Percentiles rank a stretch among this genome's conserved stretches.
Evolutionary conservation across 1,284 basidiomycete species (phyloP).

Genomic region (Coniferiporia weirii): DNA sequence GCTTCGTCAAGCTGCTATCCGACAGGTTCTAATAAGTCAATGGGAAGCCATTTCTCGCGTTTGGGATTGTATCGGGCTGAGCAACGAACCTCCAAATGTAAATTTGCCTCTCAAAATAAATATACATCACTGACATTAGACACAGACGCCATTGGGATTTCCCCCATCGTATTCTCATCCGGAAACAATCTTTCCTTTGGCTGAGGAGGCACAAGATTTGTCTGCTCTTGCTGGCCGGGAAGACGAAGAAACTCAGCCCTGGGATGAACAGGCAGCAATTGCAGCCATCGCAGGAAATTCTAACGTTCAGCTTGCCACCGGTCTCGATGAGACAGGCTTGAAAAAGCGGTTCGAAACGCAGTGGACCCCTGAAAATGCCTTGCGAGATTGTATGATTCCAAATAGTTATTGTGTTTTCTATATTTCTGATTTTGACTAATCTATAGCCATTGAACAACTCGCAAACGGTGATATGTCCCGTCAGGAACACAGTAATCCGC

Average conservation of each 20-base stretch:
- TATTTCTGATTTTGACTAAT: background rate
- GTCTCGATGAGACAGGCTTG: constrained; percentile 54
- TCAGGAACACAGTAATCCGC: constrained; percentile 61
- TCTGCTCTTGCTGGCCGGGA: background rate
- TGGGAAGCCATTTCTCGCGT: constrained; percentile 39
- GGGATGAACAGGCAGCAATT: constrained; percentile 49
- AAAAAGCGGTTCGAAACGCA: constrained; percentile 44
- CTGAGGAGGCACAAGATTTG: constrained; percentile 30
- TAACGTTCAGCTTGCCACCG: constrained; percentile 57
- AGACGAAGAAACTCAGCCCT: background rate
- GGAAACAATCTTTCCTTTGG: constrained; percentile 33
- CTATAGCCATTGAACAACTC: constrained; percentile 54
- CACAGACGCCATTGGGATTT: background rate
- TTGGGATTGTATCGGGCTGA: constrained; percentile 58
- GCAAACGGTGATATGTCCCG: constrained; percentile 53
- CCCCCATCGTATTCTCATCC: constrained; percentile 16
- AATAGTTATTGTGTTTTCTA: background rate
- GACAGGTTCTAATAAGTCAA: constrained; percentile 63
- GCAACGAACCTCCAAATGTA: constrained; percentile 52
- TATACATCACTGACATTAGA: background rate
- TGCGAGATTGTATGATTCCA: constrained; percentile 62
- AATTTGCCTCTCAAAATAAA: constrained; percentile 9
- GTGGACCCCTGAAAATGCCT: constrained; percentile 75
- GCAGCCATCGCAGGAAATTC: constrained; percentile 44
- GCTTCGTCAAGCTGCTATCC: constrained; percentile 53